phyloP scores from a whole-genome alignment of 495 filamentous ascomycete species.

The Letharia lupina region DNA sequence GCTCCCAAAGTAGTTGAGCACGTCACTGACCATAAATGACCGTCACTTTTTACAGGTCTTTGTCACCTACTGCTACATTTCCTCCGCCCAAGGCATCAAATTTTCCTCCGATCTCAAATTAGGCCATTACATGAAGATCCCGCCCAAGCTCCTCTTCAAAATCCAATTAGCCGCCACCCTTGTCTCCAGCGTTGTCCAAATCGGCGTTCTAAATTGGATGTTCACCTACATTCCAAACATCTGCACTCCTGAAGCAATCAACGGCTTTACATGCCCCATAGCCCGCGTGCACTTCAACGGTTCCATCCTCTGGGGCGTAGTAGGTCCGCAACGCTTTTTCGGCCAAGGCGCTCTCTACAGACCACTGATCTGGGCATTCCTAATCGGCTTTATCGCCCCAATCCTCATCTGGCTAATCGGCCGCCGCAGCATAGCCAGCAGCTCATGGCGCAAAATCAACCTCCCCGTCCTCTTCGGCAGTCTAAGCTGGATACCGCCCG shows the following conservation, averaged over 20 bases:
- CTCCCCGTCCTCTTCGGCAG: slow-evolving; percentile 65
- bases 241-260: slow-evolving; percentile 68
- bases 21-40: too few relatives aligned
- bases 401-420: slow-evolving; percentile 57
- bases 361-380: slow-evolving; percentile 66
- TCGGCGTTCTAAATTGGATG: slow-evolving; percentile 84
- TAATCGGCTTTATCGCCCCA: slow-evolving; percentile 61
- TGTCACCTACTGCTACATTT: slow-evolving; percentile 76
- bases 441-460: slow-evolving; percentile 56
- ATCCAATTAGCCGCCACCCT: slow-evolving; percentile 77
- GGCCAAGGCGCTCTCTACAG: slow-evolving; percentile 63
- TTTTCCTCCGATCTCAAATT: slow-evolving; percentile 82
- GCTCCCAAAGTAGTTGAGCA: not conserved
- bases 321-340: slow-evolving; percentile 71
- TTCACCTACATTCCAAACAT: slow-evolving; percentile 65
- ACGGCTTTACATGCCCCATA: slow-evolving; percentile 81
- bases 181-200: slow-evolving; percentile 70
- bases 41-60: slow-evolving; percentile 40
- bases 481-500: slow-evolving; percentile 74
- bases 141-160: slow-evolving; percentile 66
- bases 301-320: slow-evolving; percentile 80
- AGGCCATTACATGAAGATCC: slow-evolving; percentile 91
- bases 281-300: slow-evolving; percentile 87
- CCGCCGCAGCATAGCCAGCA: slow-evolving; percentile 35
- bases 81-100: slow-evolving; percentile 74